These are phyloP conservation scores for Ogataea naganishii DNA, from an alignment of 805 yeast species.

Conservation along the genomic window DNA sequence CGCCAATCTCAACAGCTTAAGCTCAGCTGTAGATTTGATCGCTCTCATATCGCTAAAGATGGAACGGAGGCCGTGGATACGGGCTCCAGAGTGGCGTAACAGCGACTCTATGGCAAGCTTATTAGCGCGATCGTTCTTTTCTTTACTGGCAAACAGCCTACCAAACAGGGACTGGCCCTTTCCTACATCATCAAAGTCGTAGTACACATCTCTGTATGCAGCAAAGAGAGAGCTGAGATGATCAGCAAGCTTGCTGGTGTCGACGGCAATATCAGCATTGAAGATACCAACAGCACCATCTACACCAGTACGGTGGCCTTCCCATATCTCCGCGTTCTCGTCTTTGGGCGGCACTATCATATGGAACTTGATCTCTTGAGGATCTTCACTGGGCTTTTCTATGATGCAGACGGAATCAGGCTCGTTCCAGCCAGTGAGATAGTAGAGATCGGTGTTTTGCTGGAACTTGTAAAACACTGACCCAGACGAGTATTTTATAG, in stretches of 20 bases:
- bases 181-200: constrained; percentile 30
- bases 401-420: constrained; percentile 68
- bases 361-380: constrained; percentile 54
- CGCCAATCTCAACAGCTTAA: constrained; percentile 72
- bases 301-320: constrained; percentile 84
- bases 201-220: constrained; percentile 43
- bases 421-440: constrained; percentile 88
- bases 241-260: constrained; percentile 32
- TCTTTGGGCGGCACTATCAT: constrained; percentile 84
- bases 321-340: constrained; percentile 81
- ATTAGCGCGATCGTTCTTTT: constrained; percentile 6
- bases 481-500: constrained; percentile 75
- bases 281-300: constrained; percentile 76
- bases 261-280: constrained; percentile 73
- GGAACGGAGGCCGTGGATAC: constrained; percentile 33
- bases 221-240: constrained; percentile 39
- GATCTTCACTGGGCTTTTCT: constrained; percentile 48
- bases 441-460: constrained; percentile 83
- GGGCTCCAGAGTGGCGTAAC: constrained; percentile 23
- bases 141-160: constrained; percentile 11
- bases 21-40: constrained; percentile 69
- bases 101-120: constrained; percentile 16
- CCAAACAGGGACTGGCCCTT: constrained; percentile 10
- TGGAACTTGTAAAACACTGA: constrained; percentile 88
- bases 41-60: constrained; percentile 45